Base-by-base conservation (phyloP, 306 rosid genomes). In the Quercus ilex region DNA sequence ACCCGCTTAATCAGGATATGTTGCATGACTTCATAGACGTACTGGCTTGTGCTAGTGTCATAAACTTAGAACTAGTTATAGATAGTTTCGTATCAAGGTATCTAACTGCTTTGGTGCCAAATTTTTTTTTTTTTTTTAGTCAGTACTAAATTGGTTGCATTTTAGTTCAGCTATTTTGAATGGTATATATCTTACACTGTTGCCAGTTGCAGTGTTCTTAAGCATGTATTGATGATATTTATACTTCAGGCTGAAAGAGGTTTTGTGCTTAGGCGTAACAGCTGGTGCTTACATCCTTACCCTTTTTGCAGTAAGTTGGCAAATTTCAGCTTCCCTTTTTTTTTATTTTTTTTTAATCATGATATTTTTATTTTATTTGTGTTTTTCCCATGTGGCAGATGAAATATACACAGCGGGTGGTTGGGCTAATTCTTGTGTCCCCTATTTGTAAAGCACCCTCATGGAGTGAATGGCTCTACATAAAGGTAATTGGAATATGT, bases 391-490 rank as follows among this genome's bases (percentile, higher is more conserved):
- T 83, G 70, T 79, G 62, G 52, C 91, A 93, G 96, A 87, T 89
- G 92, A 93, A 93, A 83, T 84, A 88, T 83, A 83, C 83, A 83
- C 90, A 91, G 78, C 86, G 94, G 35, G 92, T 93, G 75, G 92
- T 88, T 76, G 97, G 97, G 53, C 82, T 93, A 76, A 89, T 93
- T 84, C 97, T 93, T 18, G 97, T 91, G 73, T 88, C 97, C 55
- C 97, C 97, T 25, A 75, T 93, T 69, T 93, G 94, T 81, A 91
- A 81, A 85, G 90, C 80, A 63, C 96, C 96, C 83, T 89, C 97
- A 3, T 91, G 97, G 96, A 85, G 94, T 64, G 97, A 93, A 85
- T 93, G 97, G 97, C 88, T 93, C 38, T 91, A 91, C 85, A 93
- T 87, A 74, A 91, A 93, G 97, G 97, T 93, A 57, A 73, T 64